phyloP scores from a whole-genome alignment of 768 basidiomycete genomes.

The Podaxis carcinomalis region DNA sequence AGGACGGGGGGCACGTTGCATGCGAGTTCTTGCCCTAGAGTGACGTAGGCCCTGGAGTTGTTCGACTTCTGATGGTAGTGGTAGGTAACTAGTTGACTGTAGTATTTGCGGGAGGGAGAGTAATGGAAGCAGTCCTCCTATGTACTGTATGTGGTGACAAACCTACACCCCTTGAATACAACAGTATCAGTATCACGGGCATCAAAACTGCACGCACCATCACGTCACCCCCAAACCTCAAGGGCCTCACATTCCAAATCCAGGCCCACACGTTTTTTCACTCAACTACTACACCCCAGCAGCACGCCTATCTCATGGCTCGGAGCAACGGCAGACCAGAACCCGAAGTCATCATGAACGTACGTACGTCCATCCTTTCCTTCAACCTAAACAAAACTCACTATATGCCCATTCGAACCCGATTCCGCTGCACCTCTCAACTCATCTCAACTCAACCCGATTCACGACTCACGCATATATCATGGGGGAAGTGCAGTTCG shows the following conservation, averaged over 20 bases:
- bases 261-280: neutral
- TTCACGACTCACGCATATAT: neutral
- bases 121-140: neutral
- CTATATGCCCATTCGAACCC: neutral
- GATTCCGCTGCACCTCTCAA: neutral
- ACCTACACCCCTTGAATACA: neutral
- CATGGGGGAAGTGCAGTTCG: constrained; percentile 36
- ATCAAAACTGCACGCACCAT: neutral
- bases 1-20: no score
- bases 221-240: neutral
- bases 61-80: no score
- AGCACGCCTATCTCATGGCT: neutral
- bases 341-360: constrained; percentile 64
- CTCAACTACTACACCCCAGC: neutral
- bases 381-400: neutral
- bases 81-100: no score
- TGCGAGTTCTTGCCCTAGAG: no score
- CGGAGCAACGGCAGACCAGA: constrained; percentile 50
- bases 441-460: neutral
- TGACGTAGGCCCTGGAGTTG: no score
- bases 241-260: neutral
- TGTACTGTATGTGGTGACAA: neutral
- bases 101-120: no score
- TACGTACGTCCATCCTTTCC: constrained; percentile 40
- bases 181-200: no score